These are phyloP conservation scores for Globisporangium nodosum DNA, from an alignment of 352 stramenopile species.

Conservation along the genomic window DNA sequence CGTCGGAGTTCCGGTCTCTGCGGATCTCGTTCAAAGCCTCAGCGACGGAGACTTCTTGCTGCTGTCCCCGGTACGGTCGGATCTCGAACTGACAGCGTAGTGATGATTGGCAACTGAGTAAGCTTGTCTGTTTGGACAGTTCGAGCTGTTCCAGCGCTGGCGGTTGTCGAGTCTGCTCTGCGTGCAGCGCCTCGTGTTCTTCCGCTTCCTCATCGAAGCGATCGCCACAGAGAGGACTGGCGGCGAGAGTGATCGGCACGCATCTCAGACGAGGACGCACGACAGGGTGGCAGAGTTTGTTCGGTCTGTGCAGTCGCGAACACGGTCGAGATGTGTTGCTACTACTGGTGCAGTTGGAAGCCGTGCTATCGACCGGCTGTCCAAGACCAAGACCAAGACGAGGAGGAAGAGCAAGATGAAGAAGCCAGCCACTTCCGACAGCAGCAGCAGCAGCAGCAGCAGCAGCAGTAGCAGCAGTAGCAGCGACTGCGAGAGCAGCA, in stretches of 20 bases:
- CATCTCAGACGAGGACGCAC: neutral
- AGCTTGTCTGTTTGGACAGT: conserved; percentile 15
- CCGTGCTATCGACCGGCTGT: neutral
- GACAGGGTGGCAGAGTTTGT: neutral
- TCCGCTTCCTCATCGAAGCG: conserved; percentile 41
- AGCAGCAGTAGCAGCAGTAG: neutral
- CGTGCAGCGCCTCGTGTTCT: conserved; percentile 53
- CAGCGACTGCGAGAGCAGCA: neutral
- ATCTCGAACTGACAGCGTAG: neutral
- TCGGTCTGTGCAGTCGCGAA: conserved; percentile 5
- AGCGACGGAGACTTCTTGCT: conserved; percentile 17
- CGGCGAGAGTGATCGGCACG: neutral
- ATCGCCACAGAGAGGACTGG: conserved; percentile 18
- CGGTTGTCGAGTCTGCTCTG: conserved; percentile 38
- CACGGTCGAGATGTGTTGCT: neutral
- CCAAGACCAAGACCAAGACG: neutral
- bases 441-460: neutral
- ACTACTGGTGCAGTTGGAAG: too few relatives aligned
- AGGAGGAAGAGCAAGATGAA: conserved; percentile 2
- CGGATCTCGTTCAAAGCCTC: neutral
- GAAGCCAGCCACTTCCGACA: neutral
- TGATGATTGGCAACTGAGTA: neutral
- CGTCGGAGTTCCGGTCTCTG: conserved; percentile 3
- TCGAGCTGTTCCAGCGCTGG: conserved; percentile 28
- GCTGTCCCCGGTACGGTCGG: conserved; percentile 28